These are phyloP conservation scores for Eutrema heterophyllum DNA, from an alignment of 345 rosid genomes.

Conservation along the genomic window DNA sequence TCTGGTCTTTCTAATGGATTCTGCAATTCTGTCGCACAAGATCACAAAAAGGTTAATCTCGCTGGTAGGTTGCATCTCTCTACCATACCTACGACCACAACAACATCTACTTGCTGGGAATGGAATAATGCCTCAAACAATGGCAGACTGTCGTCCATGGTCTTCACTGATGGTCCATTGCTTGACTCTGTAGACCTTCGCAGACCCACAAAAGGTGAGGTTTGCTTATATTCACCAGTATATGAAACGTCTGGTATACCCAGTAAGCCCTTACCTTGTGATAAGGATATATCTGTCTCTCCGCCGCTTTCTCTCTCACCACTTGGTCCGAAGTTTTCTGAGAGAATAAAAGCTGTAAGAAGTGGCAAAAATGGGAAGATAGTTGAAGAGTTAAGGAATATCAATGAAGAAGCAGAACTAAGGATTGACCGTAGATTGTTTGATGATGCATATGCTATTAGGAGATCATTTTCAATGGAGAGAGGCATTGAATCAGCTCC, in stretches of 20 bases:
- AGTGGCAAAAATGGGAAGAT: constrained; percentile 32
- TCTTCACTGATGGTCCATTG: constrained; percentile 76
- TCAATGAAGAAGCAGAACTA: constrained; percentile 38
- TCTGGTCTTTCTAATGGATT: constrained; percentile 27
- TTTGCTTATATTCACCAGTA: constrained; percentile 34
- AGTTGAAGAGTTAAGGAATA: constrained; percentile 35
- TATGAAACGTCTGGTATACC: constrained; percentile 36
- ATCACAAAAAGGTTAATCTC: constrained; percentile 55
- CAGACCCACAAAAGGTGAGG: constrained; percentile 20
- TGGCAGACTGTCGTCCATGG: constrained; percentile 34
- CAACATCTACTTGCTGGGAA: constrained; percentile 43
- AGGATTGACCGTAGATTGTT: constrained; percentile 46
- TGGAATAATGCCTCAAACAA: constrained; percentile 33
- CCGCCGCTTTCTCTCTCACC: constrained; percentile 78
- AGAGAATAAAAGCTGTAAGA: constrained; percentile 42
- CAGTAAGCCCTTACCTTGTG: constrained; percentile 34
- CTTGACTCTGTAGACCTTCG: constrained; percentile 39
- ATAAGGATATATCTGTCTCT: constrained; percentile 46
- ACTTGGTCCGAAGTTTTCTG: constrained; percentile 73
- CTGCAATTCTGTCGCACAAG: constrained; percentile 37
- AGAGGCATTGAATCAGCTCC: constrained; percentile 43
- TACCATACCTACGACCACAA: constrained; percentile 32
- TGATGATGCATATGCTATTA: constrained; percentile 47
- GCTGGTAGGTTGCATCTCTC: constrained; percentile 35
- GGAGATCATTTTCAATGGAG: constrained; percentile 59